A percentile compares a stretch with the other conserved stretches of the same genome.
Conservation (phyloP, 2,329 filamentous ascomycete species). For the Clarireedia sp. region DNA sequence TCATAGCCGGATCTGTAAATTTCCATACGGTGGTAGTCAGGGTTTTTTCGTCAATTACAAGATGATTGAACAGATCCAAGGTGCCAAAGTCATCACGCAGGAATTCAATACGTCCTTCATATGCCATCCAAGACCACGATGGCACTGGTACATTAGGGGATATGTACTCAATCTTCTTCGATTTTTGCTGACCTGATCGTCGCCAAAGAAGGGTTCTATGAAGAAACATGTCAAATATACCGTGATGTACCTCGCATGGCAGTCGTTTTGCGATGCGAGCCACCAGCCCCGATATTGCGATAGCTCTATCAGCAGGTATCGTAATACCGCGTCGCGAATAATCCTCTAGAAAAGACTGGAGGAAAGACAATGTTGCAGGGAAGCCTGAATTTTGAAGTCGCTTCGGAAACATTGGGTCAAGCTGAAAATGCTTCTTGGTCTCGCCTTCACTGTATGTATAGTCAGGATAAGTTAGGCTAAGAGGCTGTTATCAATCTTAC, state of each 20-base stretch:
- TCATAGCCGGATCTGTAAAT: too few species aligned
- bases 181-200: not conserved
- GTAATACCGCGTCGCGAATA: not conserved
- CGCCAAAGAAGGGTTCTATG: not conserved
- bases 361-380: not conserved
- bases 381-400: not conserved
- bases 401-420: conserved; percentile 24
- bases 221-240: not conserved
- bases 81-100: too few species aligned
- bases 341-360: not conserved
- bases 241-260: not conserved
- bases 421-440: conserved; percentile 17
- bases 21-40: too few species aligned
- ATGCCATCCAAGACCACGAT: conserved; percentile 6
- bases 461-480: not conserved
- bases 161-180: not conserved
- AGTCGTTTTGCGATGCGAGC: too few species aligned
- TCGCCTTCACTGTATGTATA: not conserved
- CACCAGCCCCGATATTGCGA: not conserved
- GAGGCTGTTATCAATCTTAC: conserved; percentile 11
- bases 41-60: too few species aligned
- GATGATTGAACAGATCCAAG: too few species aligned
- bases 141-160: not conserved
- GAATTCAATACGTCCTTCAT: not conserved
- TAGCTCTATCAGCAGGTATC: not conserved